Conservation (phyloP, 192 early-diverging fungal genomes). For the Linnemannia exigua region DNA sequence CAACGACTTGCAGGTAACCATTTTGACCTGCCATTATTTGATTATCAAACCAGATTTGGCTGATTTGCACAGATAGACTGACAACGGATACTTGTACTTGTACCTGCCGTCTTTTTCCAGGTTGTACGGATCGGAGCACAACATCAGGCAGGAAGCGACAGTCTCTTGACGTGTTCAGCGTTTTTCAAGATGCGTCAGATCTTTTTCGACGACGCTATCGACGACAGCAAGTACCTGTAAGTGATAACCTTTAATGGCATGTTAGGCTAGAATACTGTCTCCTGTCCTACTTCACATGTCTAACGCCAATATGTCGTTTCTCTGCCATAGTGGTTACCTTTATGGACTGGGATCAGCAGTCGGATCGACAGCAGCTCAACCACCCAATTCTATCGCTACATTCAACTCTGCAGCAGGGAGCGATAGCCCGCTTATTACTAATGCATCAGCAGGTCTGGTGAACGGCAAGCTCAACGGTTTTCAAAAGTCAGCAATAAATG, state of each 20-base stretch:
- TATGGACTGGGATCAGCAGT: slow-evolving; percentile 58
- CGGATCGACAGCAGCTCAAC: slow-evolving; percentile 25
- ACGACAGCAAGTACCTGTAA: slow-evolving; percentile 90
- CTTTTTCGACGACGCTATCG: slow-evolving; percentile 95
- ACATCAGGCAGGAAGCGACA: slow-evolving; percentile 98
- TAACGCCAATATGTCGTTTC: background rate
- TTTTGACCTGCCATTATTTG: background rate
- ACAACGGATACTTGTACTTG: background rate
- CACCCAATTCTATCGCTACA: slow-evolving; percentile 25
- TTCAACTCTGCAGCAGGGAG: slow-evolving; percentile 35
- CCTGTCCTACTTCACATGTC: background rate
- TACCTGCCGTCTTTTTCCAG: slow-evolving; percentile 32
- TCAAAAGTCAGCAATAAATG: slow-evolving; percentile 30
- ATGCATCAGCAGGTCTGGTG: slow-evolving; percentile 12
- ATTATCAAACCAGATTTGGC: background rate
- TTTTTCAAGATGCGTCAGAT: slow-evolving; percentile 98
- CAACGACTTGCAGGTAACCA: slow-evolving; percentile 87
- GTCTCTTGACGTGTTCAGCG: slow-evolving; percentile 89
- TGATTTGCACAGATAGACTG: background rate
- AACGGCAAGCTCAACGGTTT: slow-evolving; percentile 24
- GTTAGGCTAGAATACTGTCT: background rate
- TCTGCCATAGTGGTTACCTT: slow-evolving; percentile 54
- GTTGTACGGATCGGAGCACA: slow-evolving; percentile 93
- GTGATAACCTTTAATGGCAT: background rate
- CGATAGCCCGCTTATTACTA: slow-evolving; percentile 33